phyloP scores from a whole-genome alignment of 2,329 filamentous ascomycete species.

The Hypomyces perniciosus region DNA sequence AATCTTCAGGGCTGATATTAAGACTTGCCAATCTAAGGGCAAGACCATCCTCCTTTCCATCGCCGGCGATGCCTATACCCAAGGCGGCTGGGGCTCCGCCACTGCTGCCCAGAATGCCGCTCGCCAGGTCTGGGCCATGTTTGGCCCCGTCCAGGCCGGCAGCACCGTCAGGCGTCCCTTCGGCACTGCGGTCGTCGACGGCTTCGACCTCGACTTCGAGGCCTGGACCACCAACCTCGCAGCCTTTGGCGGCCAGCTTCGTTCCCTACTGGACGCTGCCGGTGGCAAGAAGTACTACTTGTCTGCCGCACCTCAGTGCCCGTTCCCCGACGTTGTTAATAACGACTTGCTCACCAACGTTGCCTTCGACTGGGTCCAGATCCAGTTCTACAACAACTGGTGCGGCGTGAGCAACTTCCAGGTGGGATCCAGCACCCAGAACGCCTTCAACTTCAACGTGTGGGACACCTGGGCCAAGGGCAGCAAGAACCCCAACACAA shows the following conservation, averaged over 20 bases:
- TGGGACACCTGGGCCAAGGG: slow-evolving; percentile 62
- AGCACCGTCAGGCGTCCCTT: slow-evolving; percentile 56
- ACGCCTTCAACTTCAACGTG: slow-evolving; percentile 54
- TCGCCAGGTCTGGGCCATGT: slow-evolving; percentile 62
- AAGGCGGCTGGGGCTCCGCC: slow-evolving; percentile 57
- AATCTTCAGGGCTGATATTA: slow-evolving; percentile 40
- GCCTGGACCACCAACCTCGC: slow-evolving; percentile 52
- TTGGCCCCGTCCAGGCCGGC: slow-evolving; percentile 49
- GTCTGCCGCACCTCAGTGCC: slow-evolving; percentile 62
- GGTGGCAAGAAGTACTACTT: slow-evolving; percentile 54
- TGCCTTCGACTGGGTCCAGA: slow-evolving; percentile 53
- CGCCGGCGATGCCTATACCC: slow-evolving; percentile 63
- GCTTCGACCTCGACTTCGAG: slow-evolving; percentile 75
- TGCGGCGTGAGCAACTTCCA: slow-evolving; percentile 53
- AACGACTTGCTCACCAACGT: slow-evolving; percentile 51
- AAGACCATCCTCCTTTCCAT: slow-evolving; percentile 70
- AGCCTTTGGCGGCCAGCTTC: slow-evolving; percentile 54
- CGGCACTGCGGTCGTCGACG: slow-evolving; percentile 59
- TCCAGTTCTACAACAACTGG: slow-evolving; percentile 66
- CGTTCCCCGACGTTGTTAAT: slow-evolving; percentile 56
- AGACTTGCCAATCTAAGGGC: slow-evolving; percentile 53
- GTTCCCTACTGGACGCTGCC: slow-evolving; percentile 47
- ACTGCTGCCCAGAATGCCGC: slow-evolving; percentile 50
- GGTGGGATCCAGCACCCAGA: slow-evolving; percentile 36
- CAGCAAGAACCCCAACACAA: slow-evolving; percentile 54